Evolutionary conservation across 805 yeast genomes (phyloP), one percentile per base, ranked within the genome.

Genomic region (Babjeviella inositovora): DNA sequence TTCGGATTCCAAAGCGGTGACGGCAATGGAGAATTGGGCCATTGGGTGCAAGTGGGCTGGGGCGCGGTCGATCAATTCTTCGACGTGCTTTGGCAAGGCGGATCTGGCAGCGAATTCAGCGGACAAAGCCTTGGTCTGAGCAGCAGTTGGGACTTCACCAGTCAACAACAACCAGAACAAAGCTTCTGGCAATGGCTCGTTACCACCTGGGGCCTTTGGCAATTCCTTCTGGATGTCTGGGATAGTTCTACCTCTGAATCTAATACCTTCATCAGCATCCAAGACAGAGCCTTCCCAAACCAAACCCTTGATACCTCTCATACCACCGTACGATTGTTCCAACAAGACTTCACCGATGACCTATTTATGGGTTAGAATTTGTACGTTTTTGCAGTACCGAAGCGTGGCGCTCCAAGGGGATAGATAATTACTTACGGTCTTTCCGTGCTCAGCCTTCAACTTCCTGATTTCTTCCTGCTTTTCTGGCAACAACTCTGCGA

Each of bases 231-330:
- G 79, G 44, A 75, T 62, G 34, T 77, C 85, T 33, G 85, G 85
- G 38, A 77, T 79, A 33, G 90, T 76, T 47, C 62, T 60, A 38
- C 87, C 87, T 52, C 87, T 73, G 64, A 77, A 77, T 47, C 84
- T 68, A 44, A 77, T 79, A 50, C 92, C 92, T 51, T 77, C 90
- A 34, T 67, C 68, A 29, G 92, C 76, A 46, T 77, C 92, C 39
- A 77, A 55, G 15, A 76, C 87, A 23, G 87, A 75, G 34, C 87
- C 87, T 61, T 77, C 92, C 90, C 90, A 77, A 25, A 77, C 84
- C 32, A 79, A 58, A 38, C 81, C 80, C 52, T 73, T 71, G 50
- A 77, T 72, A 45, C 92, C 92, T 50, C 92, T 67, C 85, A 73
- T 73, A 59, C 92, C 92, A 57, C 92, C 92, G 53, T 76, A 79